Conservation (phyloP, 768 basidiomycete species). For the Inosperma sp. region DNA sequence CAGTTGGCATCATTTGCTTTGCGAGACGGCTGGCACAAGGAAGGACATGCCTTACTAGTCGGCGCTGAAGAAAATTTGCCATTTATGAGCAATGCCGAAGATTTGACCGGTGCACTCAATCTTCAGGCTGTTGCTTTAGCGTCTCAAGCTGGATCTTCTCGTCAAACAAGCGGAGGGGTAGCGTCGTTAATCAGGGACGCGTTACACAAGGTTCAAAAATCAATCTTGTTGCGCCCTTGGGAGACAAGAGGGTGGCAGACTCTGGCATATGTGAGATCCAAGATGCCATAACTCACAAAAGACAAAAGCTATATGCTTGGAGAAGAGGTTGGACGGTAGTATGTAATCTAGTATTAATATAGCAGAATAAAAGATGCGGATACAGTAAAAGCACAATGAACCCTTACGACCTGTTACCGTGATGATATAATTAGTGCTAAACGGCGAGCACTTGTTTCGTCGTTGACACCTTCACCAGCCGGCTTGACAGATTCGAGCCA, state of each 20-base stretch:
- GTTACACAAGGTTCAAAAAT: constrained; percentile 52
- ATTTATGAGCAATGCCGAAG: constrained; percentile 19
- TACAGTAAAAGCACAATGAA: background rate
- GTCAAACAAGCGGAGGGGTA: constrained; percentile 14
- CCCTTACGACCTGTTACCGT: constrained; percentile 13
- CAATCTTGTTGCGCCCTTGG: constrained; percentile 58
- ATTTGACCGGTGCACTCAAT: constrained; percentile 39
- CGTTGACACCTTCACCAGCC: constrained; percentile 21
- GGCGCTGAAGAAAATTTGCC: constrained; percentile 3
- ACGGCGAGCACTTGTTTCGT: constrained; percentile 43
- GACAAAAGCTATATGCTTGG: background rate
- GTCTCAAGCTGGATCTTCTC: constrained; percentile 11
- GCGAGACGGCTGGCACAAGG: constrained; percentile 38
- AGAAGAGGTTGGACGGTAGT: constrained; percentile 1
- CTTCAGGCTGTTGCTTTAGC: constrained; percentile 47
- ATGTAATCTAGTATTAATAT: background rate
- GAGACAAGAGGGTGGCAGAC: constrained; percentile 51
- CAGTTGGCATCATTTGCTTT: constrained; percentile 53
- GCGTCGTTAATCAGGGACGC: constrained; percentile 23
- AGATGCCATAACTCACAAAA: constrained; percentile 3
- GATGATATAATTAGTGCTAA: constrained; percentile 42
- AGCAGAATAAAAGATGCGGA: background rate
- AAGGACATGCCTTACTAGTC: constrained; percentile 17
- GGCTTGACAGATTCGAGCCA: constrained; percentile 55
- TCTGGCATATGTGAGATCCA: constrained; percentile 49